Evolutionary conservation across 768 basidiomycete species (phyloP), one percentile per base, ranked within the genome.

Genomic region (Mycena crocata): DNA sequence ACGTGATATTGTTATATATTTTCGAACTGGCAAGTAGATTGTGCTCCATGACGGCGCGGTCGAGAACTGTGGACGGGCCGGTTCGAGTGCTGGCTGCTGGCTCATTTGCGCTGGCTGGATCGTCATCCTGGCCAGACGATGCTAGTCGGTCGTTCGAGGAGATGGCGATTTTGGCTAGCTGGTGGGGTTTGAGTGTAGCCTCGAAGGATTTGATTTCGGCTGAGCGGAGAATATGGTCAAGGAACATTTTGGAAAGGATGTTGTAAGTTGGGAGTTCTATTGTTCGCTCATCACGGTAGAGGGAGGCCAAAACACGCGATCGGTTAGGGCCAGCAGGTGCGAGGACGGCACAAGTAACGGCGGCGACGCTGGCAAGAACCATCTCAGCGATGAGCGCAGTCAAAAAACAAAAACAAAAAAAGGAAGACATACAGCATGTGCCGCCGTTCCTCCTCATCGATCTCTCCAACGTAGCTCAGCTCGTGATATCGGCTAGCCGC

Each of bases 1-100:
- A 99, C 30, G 95, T 94, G 81, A 99, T 98, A 73, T 98, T 99
- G 77, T 94, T 95, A 77, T 99, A 99, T 56, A 99, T 95, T 73
- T 96, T 94, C 4, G 96, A 97, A 77, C 95, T 96, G 5, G 96
- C 95, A 67, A 98, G 88, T 13, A 99, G 85, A 78, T 99, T 99
- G 80, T 99, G 98, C 77, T 99, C 98, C 92, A 99, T 94, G 49
- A 99, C 96, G 8, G 98, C 98, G 49, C 96, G 89, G 77, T 99
- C 98, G 45, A 99, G 86, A 23, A 99, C 96, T 13, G 96, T 99
- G 8, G 94, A 91, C 4, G 98, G 97, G 1, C 96, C 97, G 44
- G 92, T 94, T 67, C 96, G 87, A 40, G 87, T 93, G 79, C 92
- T 93, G 19, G 85, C 80, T 15, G 81, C 83, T 10, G 88, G 84